These are phyloP conservation scores for Erigeron philadelphicus DNA, from an alignment of 140 eudicot genomes.

Conservation along the genomic window DNA sequence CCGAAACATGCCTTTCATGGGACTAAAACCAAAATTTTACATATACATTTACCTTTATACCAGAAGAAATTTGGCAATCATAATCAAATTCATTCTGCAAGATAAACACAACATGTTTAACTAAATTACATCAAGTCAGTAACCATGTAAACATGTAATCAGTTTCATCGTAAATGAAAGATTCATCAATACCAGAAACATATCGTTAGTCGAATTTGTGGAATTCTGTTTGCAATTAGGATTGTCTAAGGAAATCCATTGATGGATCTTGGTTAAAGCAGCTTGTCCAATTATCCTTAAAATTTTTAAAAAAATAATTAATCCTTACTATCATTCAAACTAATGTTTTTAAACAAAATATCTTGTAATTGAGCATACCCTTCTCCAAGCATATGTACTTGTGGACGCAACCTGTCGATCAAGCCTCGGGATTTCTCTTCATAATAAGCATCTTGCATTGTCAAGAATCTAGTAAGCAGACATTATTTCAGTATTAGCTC, in stretches of 20 bases:
- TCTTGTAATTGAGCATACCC: no score
- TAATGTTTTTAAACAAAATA: background rate
- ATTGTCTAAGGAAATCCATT: no score
- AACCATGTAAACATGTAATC: no score
- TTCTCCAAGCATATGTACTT: background rate
- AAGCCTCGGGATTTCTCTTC: no score
- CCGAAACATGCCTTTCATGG: constrained; percentile 7
- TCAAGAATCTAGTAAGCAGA: no score
- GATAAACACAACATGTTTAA: background rate
- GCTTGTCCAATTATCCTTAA: constrained; percentile 58
- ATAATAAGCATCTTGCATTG: no score
- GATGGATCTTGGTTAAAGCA: constrained; percentile 8
- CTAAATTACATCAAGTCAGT: no score
- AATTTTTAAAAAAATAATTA: constrained; percentile 7
- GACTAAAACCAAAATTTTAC: constrained; percentile 26
- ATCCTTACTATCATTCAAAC: background rate
- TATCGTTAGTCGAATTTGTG: no score
- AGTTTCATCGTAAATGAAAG: no score
- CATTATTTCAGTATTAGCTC: no score
- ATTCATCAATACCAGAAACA: no score
- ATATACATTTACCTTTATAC: constrained; percentile 61
- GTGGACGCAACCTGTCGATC: background rate
- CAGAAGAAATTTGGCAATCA: constrained; percentile 41
- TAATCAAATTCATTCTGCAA: constrained; percentile 53
- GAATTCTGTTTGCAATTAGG: no score